A percentile compares a stretch with the other conserved stretches of the same genome.
These are phyloP conservation scores for Erythrobasidium yunnanense DNA, from an alignment of 768 basidiomycete genomes.

Conservation along the genomic window DNA sequence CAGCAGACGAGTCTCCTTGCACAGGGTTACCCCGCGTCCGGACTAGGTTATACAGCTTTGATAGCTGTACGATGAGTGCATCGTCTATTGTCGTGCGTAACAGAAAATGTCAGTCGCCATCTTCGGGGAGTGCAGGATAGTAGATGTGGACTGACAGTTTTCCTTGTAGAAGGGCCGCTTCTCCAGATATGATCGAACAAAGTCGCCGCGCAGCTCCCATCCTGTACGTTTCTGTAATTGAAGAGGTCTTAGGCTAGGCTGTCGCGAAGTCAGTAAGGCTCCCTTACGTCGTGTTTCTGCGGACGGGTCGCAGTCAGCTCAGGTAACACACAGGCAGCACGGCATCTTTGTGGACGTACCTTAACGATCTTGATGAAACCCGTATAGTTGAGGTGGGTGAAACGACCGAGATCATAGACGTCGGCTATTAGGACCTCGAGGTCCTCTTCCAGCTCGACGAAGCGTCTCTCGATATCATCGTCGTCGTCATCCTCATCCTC, in stretches of 20 bases:
- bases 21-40: slow-evolving; percentile 90
- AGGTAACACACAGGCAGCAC: neutral
- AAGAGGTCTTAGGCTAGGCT: neutral
- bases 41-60: slow-evolving; percentile 86
- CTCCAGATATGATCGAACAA: slow-evolving; percentile 82
- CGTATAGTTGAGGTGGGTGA: slow-evolving; percentile 94
- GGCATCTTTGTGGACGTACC: slow-evolving; percentile 44
- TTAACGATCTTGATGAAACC: slow-evolving; percentile 98
- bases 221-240: slow-evolving; percentile 75
- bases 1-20: slow-evolving; percentile 83
- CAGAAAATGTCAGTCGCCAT: neutral
- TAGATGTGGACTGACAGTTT: slow-evolving; percentile 53
- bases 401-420: slow-evolving; percentile 54
- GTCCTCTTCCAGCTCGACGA: slow-evolving; percentile 79
- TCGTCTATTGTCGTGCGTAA: slow-evolving; percentile 47
- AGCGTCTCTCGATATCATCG: slow-evolving; percentile 51
- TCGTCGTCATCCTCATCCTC: slow-evolving; percentile 45
- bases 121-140: no score
- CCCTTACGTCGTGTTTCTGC: slow-evolving; percentile 81
- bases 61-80: slow-evolving; percentile 86
- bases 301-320: slow-evolving; percentile 3
- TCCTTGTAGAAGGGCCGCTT: slow-evolving; percentile 93
- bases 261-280: neutral
- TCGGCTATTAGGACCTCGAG: slow-evolving; percentile 84
- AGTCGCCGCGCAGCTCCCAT: slow-evolving; percentile 66